Evolutionary conservation across 2,329 filamentous ascomycete species (phyloP).

Genomic region (Talaromyces albobiverticillius): DNA sequence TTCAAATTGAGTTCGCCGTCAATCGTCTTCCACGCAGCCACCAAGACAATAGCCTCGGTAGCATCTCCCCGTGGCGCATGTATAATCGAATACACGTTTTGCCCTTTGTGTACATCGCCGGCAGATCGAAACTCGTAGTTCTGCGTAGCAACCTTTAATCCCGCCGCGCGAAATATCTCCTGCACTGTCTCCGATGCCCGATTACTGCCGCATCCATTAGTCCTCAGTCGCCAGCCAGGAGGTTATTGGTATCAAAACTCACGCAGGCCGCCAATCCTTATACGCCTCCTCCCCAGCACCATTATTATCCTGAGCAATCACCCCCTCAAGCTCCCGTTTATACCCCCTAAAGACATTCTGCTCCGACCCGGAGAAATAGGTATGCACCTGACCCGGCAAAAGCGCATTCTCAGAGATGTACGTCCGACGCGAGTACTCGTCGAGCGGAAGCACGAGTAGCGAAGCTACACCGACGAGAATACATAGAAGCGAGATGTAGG

Average conservation of each 20-base stretch:
- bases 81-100: constrained; percentile 91
- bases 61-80: constrained; percentile 93
- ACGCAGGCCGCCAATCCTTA: constrained; percentile 20
- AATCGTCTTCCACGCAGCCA: constrained; percentile 84
- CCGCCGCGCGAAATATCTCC: constrained; percentile 71
- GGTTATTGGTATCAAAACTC: neutral
- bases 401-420: constrained; percentile 98
- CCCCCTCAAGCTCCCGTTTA: constrained; percentile 71
- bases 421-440: constrained; percentile 85
- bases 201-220: constrained; percentile 17
- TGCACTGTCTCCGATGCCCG: constrained; percentile 68
- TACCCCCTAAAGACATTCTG: constrained; percentile 93
- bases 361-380: constrained; percentile 94
- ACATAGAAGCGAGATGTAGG: constrained; percentile 81
- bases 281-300: constrained; percentile 25
- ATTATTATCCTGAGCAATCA: constrained; percentile 22
- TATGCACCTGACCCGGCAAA: constrained; percentile 92
- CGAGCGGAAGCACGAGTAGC: constrained; percentile 83
- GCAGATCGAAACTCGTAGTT: constrained; percentile 81
- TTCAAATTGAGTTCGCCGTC: constrained; percentile 77
- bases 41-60: constrained; percentile 91
- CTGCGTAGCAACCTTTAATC: constrained; percentile 83
- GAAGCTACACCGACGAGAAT: constrained; percentile 82
- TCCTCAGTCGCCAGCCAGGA: neutral
- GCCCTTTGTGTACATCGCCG: constrained; percentile 69